Evolutionary conservation across 2,329 filamentous ascomycete genomes (phyloP), one percentile per base, ranked within the genome.

Genomic region (Knufia fluminis): DNA sequence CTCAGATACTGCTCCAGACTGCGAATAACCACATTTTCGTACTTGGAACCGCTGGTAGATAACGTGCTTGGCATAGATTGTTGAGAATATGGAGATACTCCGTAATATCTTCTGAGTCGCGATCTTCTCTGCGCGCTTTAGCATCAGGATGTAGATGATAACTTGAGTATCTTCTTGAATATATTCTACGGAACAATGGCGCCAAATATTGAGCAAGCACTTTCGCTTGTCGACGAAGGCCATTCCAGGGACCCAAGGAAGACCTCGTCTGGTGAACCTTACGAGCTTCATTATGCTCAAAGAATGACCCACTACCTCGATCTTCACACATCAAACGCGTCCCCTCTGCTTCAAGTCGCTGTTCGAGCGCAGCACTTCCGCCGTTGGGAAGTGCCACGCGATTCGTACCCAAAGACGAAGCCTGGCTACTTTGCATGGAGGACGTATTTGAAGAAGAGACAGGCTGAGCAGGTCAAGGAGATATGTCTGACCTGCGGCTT

Each of bases 301-400:
- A 81, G 87, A 66, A 90, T 90, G 83, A 87, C 83, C 45, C 68
- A 71, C 26, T 92, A 85, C 74, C 80, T 94, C 26, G 63, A 71
- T 7, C 68, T 74, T 14, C 78, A 81, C 54, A 67, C 68, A 7
- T 80, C 85, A 0, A 58, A 71, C 23, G 81, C 86, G 1, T 80
- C 83, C 1, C 45, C 80, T 82, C 67, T 78, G 20, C 73, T 94
- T 48, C 79, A 79, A 54, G 73, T 92, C 41, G 88, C 88, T 16
- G 84, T 89, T 57, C 82, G 86, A 56, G 87, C 86, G 9, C 88
- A 94, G 65, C 88, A 94, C 66, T 86, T 94, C 60, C 78, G 82
- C 47, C 81, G 86, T 68, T 94, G 87, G 87, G 85, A 94, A 67
- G 78, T 91, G 1, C 85, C 86, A 0, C 82, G 87, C 43, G 70